A percentile compares a stretch with the other conserved stretches of the same genome.
Conservation (phyloP, 345 rosid species). For the Gynandropsis gynandra region DNA sequence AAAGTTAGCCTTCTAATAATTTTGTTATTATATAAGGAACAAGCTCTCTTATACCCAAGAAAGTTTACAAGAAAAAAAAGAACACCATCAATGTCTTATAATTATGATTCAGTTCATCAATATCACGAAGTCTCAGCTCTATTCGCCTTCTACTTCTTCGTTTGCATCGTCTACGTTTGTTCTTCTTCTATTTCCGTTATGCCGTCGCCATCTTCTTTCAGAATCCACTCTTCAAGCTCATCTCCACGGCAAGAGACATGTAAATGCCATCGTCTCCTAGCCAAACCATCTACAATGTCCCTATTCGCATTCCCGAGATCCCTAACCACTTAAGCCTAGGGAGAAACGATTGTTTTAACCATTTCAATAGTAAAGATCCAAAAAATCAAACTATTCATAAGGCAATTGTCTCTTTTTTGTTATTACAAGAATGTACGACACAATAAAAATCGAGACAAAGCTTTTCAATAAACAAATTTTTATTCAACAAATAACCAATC, state of each 20-base stretch:
- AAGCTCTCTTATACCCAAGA: no score
- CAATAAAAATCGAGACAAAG: no score
- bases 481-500: no score
- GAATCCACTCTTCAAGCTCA: slow-evolving; percentile 29
- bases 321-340: slow-evolving; percentile 89
- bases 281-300: slow-evolving; percentile 74
- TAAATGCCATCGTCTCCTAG: slow-evolving; percentile 61
- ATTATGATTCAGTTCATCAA: no score
- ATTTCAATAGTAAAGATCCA: slow-evolving; percentile 60
- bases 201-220: slow-evolving; percentile 24
- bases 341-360: slow-evolving; percentile 84
- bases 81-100: no score
- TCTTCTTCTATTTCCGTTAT: slow-evolving; percentile 31
- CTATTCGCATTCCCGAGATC: slow-evolving; percentile 64
- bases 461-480: no score
- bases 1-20: no score
- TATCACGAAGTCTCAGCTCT: slow-evolving; percentile 13
- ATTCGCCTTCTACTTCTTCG: slow-evolving; percentile 21
- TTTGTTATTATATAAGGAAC: no score
- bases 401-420: slow-evolving; percentile 51
- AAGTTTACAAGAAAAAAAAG: no score
- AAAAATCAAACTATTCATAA: slow-evolving; percentile 56
- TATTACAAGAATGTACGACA: no score
- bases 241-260: slow-evolving; percentile 57
- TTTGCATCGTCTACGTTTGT: slow-evolving; percentile 36